These are phyloP conservation scores for Pythium graminicola DNA, from an alignment of 352 stramenopile genomes.

Conservation along the genomic window DNA sequence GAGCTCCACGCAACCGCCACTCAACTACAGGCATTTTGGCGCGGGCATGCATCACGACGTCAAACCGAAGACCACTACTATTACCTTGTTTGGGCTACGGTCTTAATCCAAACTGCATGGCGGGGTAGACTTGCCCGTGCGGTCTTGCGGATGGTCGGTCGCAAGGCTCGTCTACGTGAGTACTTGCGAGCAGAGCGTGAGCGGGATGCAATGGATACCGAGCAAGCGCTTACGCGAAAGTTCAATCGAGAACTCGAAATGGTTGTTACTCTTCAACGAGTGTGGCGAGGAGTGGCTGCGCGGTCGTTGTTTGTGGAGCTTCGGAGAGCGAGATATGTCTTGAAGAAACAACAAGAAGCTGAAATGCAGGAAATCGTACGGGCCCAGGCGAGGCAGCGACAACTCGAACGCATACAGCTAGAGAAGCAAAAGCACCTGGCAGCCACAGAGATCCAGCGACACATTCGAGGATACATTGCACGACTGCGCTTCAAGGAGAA, in stretches of 20 bases:
- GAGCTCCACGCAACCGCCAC: slow-evolving; percentile 32
- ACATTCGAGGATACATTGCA: slow-evolving; percentile 50
- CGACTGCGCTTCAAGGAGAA: slow-evolving; percentile 51
- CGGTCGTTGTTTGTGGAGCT: slow-evolving; percentile 57
- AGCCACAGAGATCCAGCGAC: slow-evolving; percentile 63
- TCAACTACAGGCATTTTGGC: slow-evolving; percentile 59
- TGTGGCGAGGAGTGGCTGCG: slow-evolving; percentile 63
- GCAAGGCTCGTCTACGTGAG: slow-evolving; percentile 54
- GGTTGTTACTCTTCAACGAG: slow-evolving; percentile 59
- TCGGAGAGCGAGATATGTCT: slow-evolving; percentile 42
- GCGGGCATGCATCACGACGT: slow-evolving; percentile 36
- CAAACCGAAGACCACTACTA: slow-evolving; percentile 56
- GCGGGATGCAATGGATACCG: slow-evolving; percentile 41
- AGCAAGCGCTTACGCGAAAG: slow-evolving; percentile 35
- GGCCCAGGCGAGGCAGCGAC: slow-evolving; percentile 37
- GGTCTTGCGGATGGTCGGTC: slow-evolving; percentile 41
- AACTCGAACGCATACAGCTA: slow-evolving; percentile 42
- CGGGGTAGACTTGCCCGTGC: slow-evolving; percentile 43
- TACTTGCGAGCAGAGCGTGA: slow-evolving; percentile 65
- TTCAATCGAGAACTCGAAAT: slow-evolving; percentile 50
- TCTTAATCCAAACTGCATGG: slow-evolving; percentile 71
- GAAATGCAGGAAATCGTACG: slow-evolving; percentile 64
- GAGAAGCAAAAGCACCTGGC: slow-evolving; percentile 41
- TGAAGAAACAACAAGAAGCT: slow-evolving; percentile 58
- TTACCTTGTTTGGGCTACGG: slow-evolving; percentile 46